Base-by-base conservation (phyloP, 2,329 filamentous ascomycete species). In the Colletotrichum caudatum region DNA sequence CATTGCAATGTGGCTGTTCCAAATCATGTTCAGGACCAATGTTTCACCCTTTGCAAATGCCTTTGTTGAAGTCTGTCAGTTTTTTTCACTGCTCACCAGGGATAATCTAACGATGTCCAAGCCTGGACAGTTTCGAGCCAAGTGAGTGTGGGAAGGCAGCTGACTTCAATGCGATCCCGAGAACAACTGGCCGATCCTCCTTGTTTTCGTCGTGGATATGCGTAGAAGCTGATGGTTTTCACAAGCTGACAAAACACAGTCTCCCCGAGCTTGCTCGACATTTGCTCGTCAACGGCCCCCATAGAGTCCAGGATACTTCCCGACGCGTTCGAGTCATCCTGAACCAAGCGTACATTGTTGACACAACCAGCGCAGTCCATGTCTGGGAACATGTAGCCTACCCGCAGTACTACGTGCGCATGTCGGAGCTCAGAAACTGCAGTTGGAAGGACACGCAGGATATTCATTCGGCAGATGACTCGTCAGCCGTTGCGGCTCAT, bases 321-420 rank as follows among this genome's bases (percentile, higher is more conserved):
- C 80, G 81, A 14, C 77, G 81, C 6, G 73, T 82, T 35, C 77
- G 81, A 16, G 79, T 82, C 53, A 65, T 82, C 12, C 76, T 79
- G 66, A 79, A 81, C 67, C 75, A 76, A 33, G 74, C 74, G 5
- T 76, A 75, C 67, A 78, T 82, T 33, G 78, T 81, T 20, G 83
- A 85, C 68, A 82, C 82, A 0, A 79, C 77, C 0, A 71, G 77
- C 29, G 82, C 81, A 2, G 64, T 78, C 20, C 80, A 79, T 67
- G 79, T 84, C 11, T 85, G 83, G 83, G 83, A 85, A 74, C 85
- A 88, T 71, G 80, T 82, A 1, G 82, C 78, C 66, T 88, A 86
- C 74, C 86, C 85, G 1, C 81, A 86, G 35, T 83, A 81, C 69
- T 86, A 85, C 65, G 75, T 86, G 3, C 82, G 82, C 0, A 59